Evolutionary conservation across 108 stramenopile genomes (phyloP).

Genomic region (Pelagomonas calceolata): DNA sequence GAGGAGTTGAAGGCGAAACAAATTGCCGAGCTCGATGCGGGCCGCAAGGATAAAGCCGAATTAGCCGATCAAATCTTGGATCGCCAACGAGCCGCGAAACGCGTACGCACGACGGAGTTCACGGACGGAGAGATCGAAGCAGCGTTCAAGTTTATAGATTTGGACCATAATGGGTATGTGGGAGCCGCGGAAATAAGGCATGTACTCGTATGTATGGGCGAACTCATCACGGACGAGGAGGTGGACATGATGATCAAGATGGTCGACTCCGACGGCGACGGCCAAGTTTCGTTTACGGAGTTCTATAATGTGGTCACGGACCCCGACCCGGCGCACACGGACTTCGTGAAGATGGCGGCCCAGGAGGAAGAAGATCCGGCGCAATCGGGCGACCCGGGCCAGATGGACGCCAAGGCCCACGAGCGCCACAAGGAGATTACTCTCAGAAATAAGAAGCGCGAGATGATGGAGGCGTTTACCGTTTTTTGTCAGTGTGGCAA

Average conservation of each 20-base stretch:
- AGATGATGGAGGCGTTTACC: constrained; percentile 15
- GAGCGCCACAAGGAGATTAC: constrained; percentile 14
- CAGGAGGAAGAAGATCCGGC: constrained; percentile 13
- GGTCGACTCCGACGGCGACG: constrained; percentile 66
- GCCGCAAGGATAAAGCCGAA: constrained; percentile 2
- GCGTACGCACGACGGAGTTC: constrained; percentile 26
- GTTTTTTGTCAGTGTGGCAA: no score
- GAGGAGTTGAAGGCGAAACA: constrained; percentile 2
- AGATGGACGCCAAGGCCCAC: constrained; percentile 8
- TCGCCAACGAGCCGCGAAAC: background rate
- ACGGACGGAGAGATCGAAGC: constrained; percentile 55
- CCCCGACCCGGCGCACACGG: constrained; percentile 53
- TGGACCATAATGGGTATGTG: constrained; percentile 60
- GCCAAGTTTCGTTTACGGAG: constrained; percentile 60
- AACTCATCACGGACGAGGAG: constrained; percentile 69
- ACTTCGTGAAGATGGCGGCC: constrained; percentile 29
- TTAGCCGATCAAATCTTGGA: constrained; percentile 1
- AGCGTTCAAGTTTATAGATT: constrained; percentile 61
- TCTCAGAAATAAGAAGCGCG: constrained; percentile 18
- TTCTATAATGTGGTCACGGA: constrained; percentile 52
- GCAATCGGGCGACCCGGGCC: constrained; percentile 1
- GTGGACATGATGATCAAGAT: constrained; percentile 72
- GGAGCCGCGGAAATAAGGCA: constrained; percentile 66
- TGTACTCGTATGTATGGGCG: constrained; percentile 67
- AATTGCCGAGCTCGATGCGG: background rate